Evolutionary conservation across 164 flowering plant species (phyloP).

Genomic region (Nelumbo lutea): DNA sequence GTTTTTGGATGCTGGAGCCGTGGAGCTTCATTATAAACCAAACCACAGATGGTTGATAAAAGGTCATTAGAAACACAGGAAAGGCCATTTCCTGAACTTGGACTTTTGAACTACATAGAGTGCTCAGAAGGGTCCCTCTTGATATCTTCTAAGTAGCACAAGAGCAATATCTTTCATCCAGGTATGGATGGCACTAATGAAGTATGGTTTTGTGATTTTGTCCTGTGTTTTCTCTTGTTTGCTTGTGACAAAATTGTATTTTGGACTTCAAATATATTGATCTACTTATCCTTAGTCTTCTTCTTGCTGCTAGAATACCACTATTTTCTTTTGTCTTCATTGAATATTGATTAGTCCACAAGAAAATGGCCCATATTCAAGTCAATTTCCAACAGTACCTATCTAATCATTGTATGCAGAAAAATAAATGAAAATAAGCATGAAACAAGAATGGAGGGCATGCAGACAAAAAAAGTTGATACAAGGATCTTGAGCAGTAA

Average conservation of each 20-base stretch:
- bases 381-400: neutral
- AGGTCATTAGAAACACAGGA: constrained; percentile 73
- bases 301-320: neutral
- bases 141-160: constrained; percentile 91
- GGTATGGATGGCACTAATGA: constrained; percentile 31
- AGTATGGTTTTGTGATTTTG: neutral
- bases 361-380: neutral
- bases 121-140: constrained; percentile 89
- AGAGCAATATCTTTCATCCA: constrained; percentile 90
- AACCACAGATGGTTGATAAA: too few relatives aligned
- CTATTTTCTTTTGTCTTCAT: neutral
- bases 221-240: neutral
- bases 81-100: constrained; percentile 94
- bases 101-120: constrained; percentile 89
- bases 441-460: too few relatives aligned
- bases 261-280: neutral
- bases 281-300: neutral
- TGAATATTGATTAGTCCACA: neutral
- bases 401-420: too few relatives aligned
- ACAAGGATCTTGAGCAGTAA: too few relatives aligned
- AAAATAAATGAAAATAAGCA: too few relatives aligned
- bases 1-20: too few relatives aligned
- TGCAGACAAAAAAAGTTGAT: too few relatives aligned
- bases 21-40: too few relatives aligned
- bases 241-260: neutral